phyloP scores from a whole-genome alignment of 1,139 yeast genomes.

The Blastobotrys capitulatus region DNA sequence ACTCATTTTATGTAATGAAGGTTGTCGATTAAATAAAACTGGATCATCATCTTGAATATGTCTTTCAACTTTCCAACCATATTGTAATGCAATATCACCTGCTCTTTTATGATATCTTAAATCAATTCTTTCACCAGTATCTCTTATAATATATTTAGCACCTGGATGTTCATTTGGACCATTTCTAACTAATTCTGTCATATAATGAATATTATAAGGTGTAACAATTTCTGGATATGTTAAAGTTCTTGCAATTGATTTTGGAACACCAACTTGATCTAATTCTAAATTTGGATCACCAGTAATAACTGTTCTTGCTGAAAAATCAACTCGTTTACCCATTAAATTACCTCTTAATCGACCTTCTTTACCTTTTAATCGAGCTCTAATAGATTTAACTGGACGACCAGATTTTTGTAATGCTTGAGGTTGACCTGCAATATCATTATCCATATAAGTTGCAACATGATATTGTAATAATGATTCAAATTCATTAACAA shows the following conservation, averaged over 20 bases:
- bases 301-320: slow-evolving; percentile 98
- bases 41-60: slow-evolving; percentile 97
- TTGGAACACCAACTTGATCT: slow-evolving; percentile 98
- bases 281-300: slow-evolving; percentile 98
- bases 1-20: slow-evolving; percentile 98
- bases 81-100: slow-evolving; percentile 95
- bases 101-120: slow-evolving; percentile 95
- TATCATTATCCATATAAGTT: slow-evolving; percentile 99
- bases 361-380: slow-evolving; percentile 98
- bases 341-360: slow-evolving; percentile 96
- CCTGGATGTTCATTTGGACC: slow-evolving; percentile 99
- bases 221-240: slow-evolving; percentile 98
- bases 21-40: slow-evolving; percentile 97
- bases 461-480: slow-evolving; percentile 96
- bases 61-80: slow-evolving; percentile 99
- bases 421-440: slow-evolving; percentile 99
- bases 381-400: slow-evolving; percentile 95
- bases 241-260: slow-evolving; percentile 89
- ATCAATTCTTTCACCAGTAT: slow-evolving; percentile 97
- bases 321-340: slow-evolving; percentile 99
- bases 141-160: slow-evolving; percentile 96
- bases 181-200: slow-evolving; percentile 89
- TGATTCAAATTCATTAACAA: slow-evolving; percentile 92
- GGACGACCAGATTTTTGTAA: slow-evolving; percentile 98
- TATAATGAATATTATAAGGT: slow-evolving; percentile 89